Base-by-base conservation (phyloP, 306 rosid species). In the Canavalia ensiformis region DNA sequence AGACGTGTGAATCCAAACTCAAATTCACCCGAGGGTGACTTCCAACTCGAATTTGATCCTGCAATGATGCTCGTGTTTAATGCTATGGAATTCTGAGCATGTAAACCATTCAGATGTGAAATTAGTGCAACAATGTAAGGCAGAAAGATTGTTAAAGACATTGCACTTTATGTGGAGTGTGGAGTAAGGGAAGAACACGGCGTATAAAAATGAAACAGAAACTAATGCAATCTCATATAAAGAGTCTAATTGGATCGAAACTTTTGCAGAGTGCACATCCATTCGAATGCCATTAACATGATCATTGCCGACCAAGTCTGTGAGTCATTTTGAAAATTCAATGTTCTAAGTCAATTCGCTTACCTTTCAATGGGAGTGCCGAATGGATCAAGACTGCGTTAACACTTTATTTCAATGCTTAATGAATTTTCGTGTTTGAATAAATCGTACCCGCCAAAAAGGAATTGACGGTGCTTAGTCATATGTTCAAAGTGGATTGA, bases 1-100 rank as follows among this genome's bases (percentile, higher is more conserved):
- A 82, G 46, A 51, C 0, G 45, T 41, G 67, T 12, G 82, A 86
- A 86, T 74, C 84, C 88, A 28, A 84, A 86, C 68, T 82, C 86
- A 50, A 78, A 86, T 28, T 86, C 86, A 9, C 76, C 84, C 0
- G 65, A 82, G 30, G 78, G 78, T 4, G 86, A 86, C 44, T 68
- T 74, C 86, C 81, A 86, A 0, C 84, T 58, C 58, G 58, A 51
- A 31, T 78, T 82, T 39, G 84, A 78, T 60, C 82, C 88, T 1
- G 88, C 88, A 60, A 58, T 74, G 81, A 86, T 77, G 78, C 8
- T 51, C 6, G 81, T 50, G 4, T 37, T 46, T 52, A 55, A 8
- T 8, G 29, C 2, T 37, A 37, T 73, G 58, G 41, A 37, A 37
- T 37, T 37, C 41, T 37, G 41, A 4, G 11, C 62, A 29, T 58